These are phyloP conservation scores for Colletotrichum horii DNA, from an alignment of 2,329 filamentous ascomycete species.

Conservation along the genomic window DNA sequence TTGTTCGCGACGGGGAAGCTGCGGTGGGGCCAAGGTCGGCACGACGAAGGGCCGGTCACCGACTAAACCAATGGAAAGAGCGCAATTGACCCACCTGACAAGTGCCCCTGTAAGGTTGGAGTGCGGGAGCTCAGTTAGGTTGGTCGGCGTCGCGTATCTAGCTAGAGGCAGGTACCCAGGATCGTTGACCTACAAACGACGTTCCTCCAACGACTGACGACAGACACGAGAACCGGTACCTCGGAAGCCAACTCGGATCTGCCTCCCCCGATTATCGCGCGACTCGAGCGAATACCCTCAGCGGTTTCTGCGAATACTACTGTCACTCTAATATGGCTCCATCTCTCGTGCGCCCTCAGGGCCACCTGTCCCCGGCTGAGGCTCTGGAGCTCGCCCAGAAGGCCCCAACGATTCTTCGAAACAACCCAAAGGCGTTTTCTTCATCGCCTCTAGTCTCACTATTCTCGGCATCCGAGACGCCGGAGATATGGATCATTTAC, in stretches of 20 bases:
- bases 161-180: background rate
- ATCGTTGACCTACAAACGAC: background rate
- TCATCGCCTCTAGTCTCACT: slow-evolving; percentile 59
- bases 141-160: background rate
- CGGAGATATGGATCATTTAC: slow-evolving; percentile 83
- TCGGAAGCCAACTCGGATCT: background rate
- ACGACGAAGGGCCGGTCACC: slow-evolving; percentile 1
- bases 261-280: background rate
- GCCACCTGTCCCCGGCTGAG: slow-evolving; percentile 59
- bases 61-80: slow-evolving; percentile 3
- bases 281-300: background rate
- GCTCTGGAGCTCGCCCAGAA: slow-evolving; percentile 65
- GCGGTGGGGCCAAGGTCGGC: slow-evolving; percentile 7
- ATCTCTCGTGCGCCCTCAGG: slow-evolving; percentile 61
- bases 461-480: slow-evolving; percentile 67
- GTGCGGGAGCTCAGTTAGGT: background rate
- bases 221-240: background rate
- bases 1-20: background rate
- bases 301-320: background rate
- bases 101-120: background rate
- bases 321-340: slow-evolving; percentile 46
- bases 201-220: background rate
- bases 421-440: slow-evolving; percentile 58
- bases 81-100: background rate
- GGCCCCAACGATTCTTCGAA: slow-evolving; percentile 61